Conservation (phyloP, 2,329 filamentous ascomycete genomes). For the Hirsutella minnesotensis region DNA sequence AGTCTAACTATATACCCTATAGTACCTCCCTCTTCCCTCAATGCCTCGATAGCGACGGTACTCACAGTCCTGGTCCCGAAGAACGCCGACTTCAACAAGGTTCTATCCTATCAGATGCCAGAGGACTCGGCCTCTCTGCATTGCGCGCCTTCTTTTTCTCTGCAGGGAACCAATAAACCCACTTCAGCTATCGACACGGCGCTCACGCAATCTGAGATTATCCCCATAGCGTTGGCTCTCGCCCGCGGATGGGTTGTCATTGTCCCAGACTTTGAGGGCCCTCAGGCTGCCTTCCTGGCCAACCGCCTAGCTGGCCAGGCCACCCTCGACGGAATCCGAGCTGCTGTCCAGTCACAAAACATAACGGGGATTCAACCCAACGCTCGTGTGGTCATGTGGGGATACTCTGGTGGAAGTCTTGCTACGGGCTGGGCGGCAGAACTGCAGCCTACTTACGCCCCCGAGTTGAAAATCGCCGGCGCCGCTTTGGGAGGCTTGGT, state of each 20-base stretch:
- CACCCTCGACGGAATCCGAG: conserved; percentile 30
- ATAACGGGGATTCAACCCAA: conserved; percentile 17
- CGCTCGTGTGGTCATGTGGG: conserved; percentile 31
- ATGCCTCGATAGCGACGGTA: conserved; percentile 22
- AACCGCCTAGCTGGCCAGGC: conserved; percentile 28
- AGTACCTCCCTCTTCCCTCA: too few species aligned
- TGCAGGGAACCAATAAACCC: conserved; percentile 7
- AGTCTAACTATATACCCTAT: too few species aligned
- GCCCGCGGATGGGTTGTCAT: conserved; percentile 33
- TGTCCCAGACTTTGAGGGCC: conserved; percentile 34
- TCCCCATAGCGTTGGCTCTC: conserved; percentile 16
- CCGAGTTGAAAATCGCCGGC: conserved; percentile 12
- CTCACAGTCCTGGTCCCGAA: conserved; percentile 25
- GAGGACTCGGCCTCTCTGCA: conserved; percentile 27
- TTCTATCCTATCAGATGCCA: conserved; percentile 31
- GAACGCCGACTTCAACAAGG: conserved; percentile 12
- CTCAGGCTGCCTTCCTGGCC: conserved; percentile 28
- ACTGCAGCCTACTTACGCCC: conserved; percentile 14
- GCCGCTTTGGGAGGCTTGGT: conserved; percentile 13
- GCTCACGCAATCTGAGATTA: conserved; percentile 10
- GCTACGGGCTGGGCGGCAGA: conserved; percentile 12
- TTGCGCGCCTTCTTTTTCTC: conserved; percentile 14
- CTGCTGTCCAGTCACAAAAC: conserved; percentile 17
- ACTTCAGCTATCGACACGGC: conserved; percentile 19
- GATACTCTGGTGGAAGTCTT: conserved; percentile 15